These are phyloP conservation scores for Glomus cerebriforme DNA, from an alignment of 192 early-diverging fungal genomes.

Conservation along the genomic window DNA sequence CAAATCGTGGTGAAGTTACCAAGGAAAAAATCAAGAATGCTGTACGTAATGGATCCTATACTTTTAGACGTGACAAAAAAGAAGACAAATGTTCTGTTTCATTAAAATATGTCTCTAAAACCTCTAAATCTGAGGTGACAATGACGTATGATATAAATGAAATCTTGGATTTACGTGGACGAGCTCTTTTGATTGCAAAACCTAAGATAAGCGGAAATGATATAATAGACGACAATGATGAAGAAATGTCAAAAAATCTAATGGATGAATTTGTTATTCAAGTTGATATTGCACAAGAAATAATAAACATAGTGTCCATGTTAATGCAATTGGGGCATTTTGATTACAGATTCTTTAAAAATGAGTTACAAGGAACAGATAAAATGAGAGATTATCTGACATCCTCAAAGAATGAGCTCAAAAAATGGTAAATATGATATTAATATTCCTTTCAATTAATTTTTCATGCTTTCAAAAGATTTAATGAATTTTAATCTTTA, in stretches of 20 bases:
- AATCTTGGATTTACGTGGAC: constrained; percentile 32
- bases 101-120: constrained; percentile 4
- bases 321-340: constrained; percentile 35
- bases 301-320: constrained; percentile 10
- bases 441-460: not conserved
- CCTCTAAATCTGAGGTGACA: too few species aligned
- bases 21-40: constrained; percentile 21
- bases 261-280: constrained; percentile 30
- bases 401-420: constrained; percentile 14
- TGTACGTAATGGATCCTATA: constrained; percentile 22
- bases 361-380: not conserved
- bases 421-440: not conserved
- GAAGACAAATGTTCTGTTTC: constrained; percentile 23
- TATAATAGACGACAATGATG: not conserved
- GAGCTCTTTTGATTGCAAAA: constrained; percentile 33
- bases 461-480: not conserved
- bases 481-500: not conserved
- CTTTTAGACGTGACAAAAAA: constrained; percentile 17
- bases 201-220: not conserved
- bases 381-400: constrained; percentile 7
- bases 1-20: not conserved
- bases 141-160: constrained; percentile 21
- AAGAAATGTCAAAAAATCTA: not conserved
- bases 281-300: constrained; percentile 32
- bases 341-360: constrained; percentile 20